Conservation (phyloP, 2,329 filamentous ascomycete genomes). For the Tolypocladium amazonense region DNA sequence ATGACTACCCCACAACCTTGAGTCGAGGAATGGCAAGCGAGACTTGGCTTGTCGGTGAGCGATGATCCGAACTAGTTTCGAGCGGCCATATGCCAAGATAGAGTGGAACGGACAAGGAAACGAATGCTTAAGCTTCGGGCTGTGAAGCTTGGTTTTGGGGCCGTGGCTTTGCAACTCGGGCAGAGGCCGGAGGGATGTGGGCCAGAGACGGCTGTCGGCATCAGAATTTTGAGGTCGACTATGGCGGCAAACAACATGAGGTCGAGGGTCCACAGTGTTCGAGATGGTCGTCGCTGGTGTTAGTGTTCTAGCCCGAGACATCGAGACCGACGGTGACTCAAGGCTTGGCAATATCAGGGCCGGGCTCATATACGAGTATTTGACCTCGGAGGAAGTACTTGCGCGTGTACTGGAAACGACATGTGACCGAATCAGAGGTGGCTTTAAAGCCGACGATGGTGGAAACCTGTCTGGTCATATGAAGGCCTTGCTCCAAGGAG, state of each 20-base stretch:
- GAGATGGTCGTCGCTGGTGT: background rate
- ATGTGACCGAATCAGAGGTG: too few species aligned
- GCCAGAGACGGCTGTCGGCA: background rate
- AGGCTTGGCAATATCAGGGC: background rate
- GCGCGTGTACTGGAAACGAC: too few species aligned
- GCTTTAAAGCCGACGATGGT: too few species aligned
- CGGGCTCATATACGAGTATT: too few species aligned
- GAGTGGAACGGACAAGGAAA: background rate
- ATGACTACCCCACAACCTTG: background rate
- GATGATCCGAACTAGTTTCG: background rate
- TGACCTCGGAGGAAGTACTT: too few species aligned
- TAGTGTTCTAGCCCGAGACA: background rate
- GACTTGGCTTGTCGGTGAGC: background rate
- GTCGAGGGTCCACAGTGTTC: background rate
- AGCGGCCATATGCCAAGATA: background rate
- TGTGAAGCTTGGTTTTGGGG: background rate
- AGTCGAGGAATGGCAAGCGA: background rate
- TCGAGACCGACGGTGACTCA: background rate
- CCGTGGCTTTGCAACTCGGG: background rate
- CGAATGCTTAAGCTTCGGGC: background rate
- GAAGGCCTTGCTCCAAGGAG: too few species aligned
- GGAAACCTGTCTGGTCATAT: too few species aligned
- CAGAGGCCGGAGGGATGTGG: background rate
- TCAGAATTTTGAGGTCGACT: background rate
- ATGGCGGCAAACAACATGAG: background rate